Conservation (phyloP, 2,329 filamentous ascomycete genomes). For the Penicillium griseofulvum region DNA sequence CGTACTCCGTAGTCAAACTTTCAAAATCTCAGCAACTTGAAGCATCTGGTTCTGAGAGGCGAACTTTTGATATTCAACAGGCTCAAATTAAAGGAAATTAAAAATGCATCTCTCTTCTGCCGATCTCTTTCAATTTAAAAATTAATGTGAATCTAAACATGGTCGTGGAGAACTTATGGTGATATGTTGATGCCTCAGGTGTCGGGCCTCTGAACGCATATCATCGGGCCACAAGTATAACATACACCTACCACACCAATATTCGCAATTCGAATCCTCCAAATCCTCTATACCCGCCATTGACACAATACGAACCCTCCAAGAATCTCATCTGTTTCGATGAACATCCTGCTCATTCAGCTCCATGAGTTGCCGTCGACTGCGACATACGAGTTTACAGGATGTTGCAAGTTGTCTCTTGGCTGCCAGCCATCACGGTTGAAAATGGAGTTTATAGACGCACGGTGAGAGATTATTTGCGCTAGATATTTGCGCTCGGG, state of each 20-base stretch:
- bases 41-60: conserved; percentile 19
- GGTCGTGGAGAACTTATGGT: too few species aligned
- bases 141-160: too few species aligned
- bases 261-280: conserved; percentile 56
- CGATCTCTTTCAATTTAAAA: too few species aligned
- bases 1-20: neutral
- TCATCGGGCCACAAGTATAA: conserved; percentile 55
- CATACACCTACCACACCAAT: conserved; percentile 50
- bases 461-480: conserved; percentile 53
- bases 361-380: conserved; percentile 40
- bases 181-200: too few species aligned
- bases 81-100: neutral
- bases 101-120: neutral
- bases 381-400: conserved; percentile 46
- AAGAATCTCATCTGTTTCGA: conserved; percentile 58
- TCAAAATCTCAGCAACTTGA: conserved; percentile 13
- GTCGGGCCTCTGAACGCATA: conserved; percentile 7
- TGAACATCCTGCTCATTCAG: conserved; percentile 55
- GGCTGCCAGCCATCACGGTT: conserved; percentile 47
- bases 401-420: conserved; percentile 49
- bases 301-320: conserved; percentile 55
- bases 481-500: conserved; percentile 52
- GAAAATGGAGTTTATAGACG: conserved; percentile 54
- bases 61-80: neutral
- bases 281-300: conserved; percentile 44